phyloP scores from a whole-genome alignment of 2,329 filamentous ascomycete genomes.

The Penicillium sp. region DNA sequence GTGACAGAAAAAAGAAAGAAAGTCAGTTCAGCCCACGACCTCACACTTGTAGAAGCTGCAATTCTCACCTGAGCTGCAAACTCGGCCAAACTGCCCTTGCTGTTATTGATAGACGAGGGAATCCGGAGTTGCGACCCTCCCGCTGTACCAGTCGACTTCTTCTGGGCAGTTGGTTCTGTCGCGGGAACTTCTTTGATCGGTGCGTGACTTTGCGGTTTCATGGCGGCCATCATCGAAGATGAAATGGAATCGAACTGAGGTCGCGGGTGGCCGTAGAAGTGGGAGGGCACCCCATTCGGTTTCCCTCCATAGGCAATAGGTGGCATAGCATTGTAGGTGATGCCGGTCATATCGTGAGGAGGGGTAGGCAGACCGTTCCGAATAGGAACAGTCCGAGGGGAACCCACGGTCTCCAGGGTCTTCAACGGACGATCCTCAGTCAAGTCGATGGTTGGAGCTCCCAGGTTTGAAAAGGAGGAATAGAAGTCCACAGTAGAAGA shows the following conservation, averaged over 20 bases:
- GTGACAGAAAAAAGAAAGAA: neutral
- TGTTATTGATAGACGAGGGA: constrained; percentile 71
- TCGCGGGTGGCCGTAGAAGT: constrained; percentile 26
- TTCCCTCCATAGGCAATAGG: constrained; percentile 34
- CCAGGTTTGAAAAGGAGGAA: constrained; percentile 27
- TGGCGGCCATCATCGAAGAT: constrained; percentile 22
- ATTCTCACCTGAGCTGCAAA: constrained; percentile 72
- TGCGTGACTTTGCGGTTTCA: constrained; percentile 26
- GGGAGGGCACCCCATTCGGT: constrained; percentile 26
- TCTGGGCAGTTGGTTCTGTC: constrained; percentile 24
- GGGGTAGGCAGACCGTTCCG: constrained; percentile 44
- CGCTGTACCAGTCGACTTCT: constrained; percentile 34
- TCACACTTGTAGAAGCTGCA: neutral
- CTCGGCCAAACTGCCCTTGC: constrained; percentile 73
- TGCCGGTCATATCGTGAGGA: constrained; percentile 44
- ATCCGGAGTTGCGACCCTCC: constrained; percentile 63
- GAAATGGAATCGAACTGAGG: constrained; percentile 23
- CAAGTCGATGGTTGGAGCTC: constrained; percentile 26
- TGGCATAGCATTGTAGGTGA: constrained; percentile 38
- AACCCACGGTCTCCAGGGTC: constrained; percentile 21
- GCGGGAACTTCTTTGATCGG: constrained; percentile 24
- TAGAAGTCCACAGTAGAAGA: constrained; percentile 33
- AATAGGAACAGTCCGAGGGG: constrained; percentile 37
- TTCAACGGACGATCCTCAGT: constrained; percentile 18
- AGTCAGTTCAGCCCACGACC: constrained; percentile 1